A percentile compares a stretch with the other conserved stretches of the same genome.
Evolutionary conservation across 305 asterid genomes (phyloP).

Genomic region (Fraxinus platypoda): DNA sequence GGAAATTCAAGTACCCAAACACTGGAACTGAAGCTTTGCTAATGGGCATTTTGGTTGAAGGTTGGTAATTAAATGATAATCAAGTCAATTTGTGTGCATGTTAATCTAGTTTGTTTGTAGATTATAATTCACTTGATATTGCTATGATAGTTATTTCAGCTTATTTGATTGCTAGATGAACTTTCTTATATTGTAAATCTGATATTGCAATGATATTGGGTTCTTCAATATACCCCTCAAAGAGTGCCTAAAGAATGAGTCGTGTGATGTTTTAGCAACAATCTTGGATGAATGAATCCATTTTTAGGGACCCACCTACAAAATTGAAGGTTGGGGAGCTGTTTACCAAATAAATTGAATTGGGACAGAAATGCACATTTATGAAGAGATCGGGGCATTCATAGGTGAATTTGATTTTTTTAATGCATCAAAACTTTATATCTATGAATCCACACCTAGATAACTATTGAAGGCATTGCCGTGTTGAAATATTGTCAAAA

Average conservation of each 20-base stretch:
- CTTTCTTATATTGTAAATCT: background rate
- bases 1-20: slow-evolving; percentile 76
- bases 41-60: slow-evolving; percentile 88
- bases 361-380: background rate
- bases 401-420: background rate
- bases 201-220: background rate
- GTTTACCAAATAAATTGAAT: background rate
- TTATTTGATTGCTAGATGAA: slow-evolving; percentile 5
- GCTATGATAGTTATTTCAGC: background rate
- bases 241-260: background rate
- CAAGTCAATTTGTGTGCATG: slow-evolving; percentile 9
- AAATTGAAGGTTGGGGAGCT: background rate
- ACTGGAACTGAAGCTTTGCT: slow-evolving; percentile 88
- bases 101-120: slow-evolving; percentile 15
- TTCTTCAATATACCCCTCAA: background rate
- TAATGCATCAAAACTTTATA: background rate
- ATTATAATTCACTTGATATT: slow-evolving; percentile 1
- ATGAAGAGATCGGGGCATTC: background rate
- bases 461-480: background rate
- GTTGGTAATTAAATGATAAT: slow-evolving; percentile 34
- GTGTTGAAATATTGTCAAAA: background rate
- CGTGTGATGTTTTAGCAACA: background rate
- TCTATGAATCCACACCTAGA: background rate
- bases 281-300: background rate
- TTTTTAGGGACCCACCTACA: background rate